A percentile compares a stretch with the other conserved stretches of the same genome.
Evolutionary conservation across 768 basidiomycete species (phyloP).

Genomic region (Tylopilus rubrobrunneus): DNA sequence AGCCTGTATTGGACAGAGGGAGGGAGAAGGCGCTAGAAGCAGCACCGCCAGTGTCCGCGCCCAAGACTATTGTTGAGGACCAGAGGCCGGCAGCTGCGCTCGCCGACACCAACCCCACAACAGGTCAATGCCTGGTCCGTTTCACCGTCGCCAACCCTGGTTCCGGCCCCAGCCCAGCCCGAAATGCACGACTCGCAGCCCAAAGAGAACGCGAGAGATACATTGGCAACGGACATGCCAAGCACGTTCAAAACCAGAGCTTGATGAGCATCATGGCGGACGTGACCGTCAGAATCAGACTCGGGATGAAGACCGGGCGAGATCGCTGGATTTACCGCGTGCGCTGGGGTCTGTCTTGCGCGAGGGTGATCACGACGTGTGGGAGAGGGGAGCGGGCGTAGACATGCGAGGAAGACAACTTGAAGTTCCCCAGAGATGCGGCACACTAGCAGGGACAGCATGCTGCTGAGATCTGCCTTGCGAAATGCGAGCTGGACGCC

Average conservation of each 20-base stretch:
- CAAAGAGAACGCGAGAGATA: conserved; percentile 5
- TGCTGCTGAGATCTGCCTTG: conserved; percentile 61
- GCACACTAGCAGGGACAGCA: conserved; percentile 6
- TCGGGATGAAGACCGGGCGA: conserved; percentile 7
- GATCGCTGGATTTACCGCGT: conserved; percentile 25
- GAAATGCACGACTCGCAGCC: conserved; percentile 1
- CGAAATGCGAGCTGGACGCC: conserved; percentile 49
- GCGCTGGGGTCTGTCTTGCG: conserved; percentile 14
- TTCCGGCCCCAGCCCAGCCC: neutral
- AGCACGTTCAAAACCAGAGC: conserved; percentile 28
- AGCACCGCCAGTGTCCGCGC: neutral
- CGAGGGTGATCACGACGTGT: neutral
- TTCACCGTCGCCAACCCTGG: neutral
- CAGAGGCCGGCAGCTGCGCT: neutral
- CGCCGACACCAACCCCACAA: neutral
- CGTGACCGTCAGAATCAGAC: conserved; percentile 38
- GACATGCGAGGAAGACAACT: neutral
- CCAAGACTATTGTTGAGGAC: neutral
- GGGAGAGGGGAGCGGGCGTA: neutral
- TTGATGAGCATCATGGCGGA: conserved; percentile 70
- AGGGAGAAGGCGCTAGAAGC: neutral
- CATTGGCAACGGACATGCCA: conserved; percentile 14
- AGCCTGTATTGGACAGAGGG: neutral
- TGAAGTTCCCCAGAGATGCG: neutral
- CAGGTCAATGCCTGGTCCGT: neutral